These are phyloP conservation scores for Dioszegia crocea DNA, from an alignment of 768 basidiomycete species.

Conservation along the genomic window DNA sequence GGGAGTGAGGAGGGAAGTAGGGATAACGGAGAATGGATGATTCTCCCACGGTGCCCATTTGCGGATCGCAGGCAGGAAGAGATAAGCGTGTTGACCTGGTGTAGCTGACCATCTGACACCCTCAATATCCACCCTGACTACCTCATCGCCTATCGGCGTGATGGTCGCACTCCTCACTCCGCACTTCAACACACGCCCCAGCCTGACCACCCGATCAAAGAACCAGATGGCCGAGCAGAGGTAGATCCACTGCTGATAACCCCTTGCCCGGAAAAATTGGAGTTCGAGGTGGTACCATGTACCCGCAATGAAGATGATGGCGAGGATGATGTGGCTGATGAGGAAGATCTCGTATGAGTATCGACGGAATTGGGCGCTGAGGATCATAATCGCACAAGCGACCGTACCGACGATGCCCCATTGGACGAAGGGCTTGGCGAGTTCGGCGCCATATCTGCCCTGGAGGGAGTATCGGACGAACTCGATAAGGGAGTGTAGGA, in stretches of 20 bases:
- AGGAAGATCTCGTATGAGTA: constrained; percentile 15
- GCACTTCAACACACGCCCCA: background rate
- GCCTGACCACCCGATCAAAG: constrained; percentile 8
- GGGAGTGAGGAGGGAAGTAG: background rate
- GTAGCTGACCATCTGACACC: constrained; percentile 3
- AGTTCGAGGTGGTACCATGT: constrained; percentile 15
- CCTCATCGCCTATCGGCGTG: constrained; percentile 6
- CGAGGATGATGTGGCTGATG: constrained; percentile 15
- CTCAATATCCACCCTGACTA: constrained; percentile 9
- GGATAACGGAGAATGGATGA: constrained; percentile 13
- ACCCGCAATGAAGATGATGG: constrained; percentile 10
- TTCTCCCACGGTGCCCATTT: constrained; percentile 15
- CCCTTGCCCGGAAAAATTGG: constrained; percentile 4
- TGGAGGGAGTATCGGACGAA: background rate
- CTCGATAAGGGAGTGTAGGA: constrained; percentile 4
- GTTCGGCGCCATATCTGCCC: constrained; percentile 1
- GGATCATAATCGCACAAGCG: constrained; percentile 3
- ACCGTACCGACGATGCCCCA: constrained; percentile 11
- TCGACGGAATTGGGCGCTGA: constrained; percentile 6
- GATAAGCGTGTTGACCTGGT: constrained; percentile 9
- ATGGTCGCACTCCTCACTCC: constrained; percentile 1
- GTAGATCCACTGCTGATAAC: constrained; percentile 17
- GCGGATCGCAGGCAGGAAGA: constrained; percentile 5
- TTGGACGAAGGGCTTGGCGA: constrained; percentile 8
- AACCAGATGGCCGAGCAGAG: constrained; percentile 12